Percentiles rank a stretch among this genome's conserved stretches.
Evolutionary conservation across 2,329 filamentous ascomycete genomes (phyloP).

Genomic region (Lasiodiplodia citricola): DNA sequence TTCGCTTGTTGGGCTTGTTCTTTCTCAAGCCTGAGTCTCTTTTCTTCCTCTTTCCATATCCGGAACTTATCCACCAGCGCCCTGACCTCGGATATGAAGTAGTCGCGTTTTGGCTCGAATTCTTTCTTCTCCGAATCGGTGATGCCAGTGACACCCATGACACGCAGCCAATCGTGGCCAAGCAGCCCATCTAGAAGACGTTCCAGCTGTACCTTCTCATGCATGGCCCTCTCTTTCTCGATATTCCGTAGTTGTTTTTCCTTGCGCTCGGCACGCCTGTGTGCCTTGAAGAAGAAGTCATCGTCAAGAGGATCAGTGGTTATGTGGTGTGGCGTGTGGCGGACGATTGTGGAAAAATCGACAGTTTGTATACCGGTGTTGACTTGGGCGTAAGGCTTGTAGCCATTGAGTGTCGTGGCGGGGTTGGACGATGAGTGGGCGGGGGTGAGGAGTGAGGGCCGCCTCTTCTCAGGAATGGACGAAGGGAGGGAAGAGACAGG

Average conservation of each 20-base stretch:
- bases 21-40: constrained; percentile 76
- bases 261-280: constrained; percentile 66
- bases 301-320: constrained; percentile 62
- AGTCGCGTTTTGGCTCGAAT: constrained; percentile 82
- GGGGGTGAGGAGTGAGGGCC: constrained; percentile 1
- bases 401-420: constrained; percentile 19
- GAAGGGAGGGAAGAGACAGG: constrained; percentile 1
- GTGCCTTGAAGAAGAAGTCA: constrained; percentile 61
- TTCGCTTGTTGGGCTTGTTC: constrained; percentile 64
- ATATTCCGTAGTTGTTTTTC: constrained; percentile 73
- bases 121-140: constrained; percentile 85
- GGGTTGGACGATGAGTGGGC: constrained; percentile 17
- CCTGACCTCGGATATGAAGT: constrained; percentile 84
- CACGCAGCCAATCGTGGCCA: constrained; percentile 88
- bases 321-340: constrained; percentile 39
- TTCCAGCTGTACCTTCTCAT: constrained; percentile 70
- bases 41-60: constrained; percentile 88
- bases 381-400: constrained; percentile 27
- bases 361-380: constrained; percentile 42
- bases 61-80: constrained; percentile 85
- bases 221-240: constrained; percentile 68
- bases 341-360: constrained; percentile 48
- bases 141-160: constrained; percentile 85
- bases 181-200: constrained; percentile 79
- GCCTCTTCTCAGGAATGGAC: constrained; percentile 11